Evolutionary conservation across 2,329 filamentous ascomycete genomes (phyloP), one percentile per base, ranked within the genome.

Genomic region (Purpureocillium takamizusanense): DNA sequence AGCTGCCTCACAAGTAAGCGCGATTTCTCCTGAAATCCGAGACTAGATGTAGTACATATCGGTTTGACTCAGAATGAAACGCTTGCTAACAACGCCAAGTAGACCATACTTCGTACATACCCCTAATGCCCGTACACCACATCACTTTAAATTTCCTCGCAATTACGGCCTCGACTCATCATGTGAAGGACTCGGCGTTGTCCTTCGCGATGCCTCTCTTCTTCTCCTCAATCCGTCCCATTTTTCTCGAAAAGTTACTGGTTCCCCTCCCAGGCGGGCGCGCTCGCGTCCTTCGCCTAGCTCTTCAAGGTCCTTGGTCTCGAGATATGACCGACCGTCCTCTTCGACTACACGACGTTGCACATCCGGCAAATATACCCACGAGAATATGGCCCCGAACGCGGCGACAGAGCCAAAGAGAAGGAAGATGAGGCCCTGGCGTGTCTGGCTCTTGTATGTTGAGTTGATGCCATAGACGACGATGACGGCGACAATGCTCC

Each of bases 401-500:
- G 62, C 61, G 40, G 70, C 69, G 39, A 72, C 65, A 8, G 66
- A 63, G 8, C 67, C 69, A 42, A 74, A 73, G 2, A 73, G 56
- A 12, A 73, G 47, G 42, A 72, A 72, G 30, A 72, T 62, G 21
- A 73, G 62, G 1, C 69, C 69, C 43, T 73, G 70, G 1, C 64
- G 60, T 4, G 56, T 64, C 2, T 54, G 36, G 39, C 57, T 61
- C 31, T 51, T 47, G 51, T 72, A 71, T 12, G 62, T 57, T 13
- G 53, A 46, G 49, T 71, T 69, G 52, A 73, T 70, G 39, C 64
- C 68, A 46, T 67, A 71, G 2, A 72, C 67, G 18, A 73, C 59
- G 11, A 72, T 49, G 14, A 73, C 60, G 36, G 69, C 70, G 5
- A 72, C 54, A 36, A 79, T 67, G 41, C 71, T 72, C 17, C 74